Conservation (phyloP, 345 rosid genomes). For the Zanthoxylum bungeanum region DNA sequence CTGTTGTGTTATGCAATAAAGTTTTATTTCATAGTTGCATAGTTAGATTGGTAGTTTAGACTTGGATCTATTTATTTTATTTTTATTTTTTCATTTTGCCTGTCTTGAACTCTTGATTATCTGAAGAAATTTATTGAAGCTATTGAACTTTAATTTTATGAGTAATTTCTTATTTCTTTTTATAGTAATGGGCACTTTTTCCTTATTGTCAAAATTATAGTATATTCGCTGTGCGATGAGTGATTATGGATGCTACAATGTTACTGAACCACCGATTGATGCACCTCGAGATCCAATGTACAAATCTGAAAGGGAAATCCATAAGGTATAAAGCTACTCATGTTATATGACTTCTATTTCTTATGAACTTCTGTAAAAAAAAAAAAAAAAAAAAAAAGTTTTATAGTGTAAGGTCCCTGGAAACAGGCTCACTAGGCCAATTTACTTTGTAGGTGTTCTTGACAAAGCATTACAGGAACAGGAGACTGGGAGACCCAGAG, state of each 20-base stretch:
- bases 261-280: constrained; percentile 89
- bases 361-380: background rate
- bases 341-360: background rate
- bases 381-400: too few species aligned
- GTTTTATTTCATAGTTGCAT: background rate
- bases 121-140: background rate
- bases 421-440: background rate
- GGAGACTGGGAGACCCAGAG: constrained; percentile 75
- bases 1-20: background rate
- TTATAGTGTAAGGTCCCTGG: background rate
- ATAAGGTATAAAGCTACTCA: constrained; percentile 49
- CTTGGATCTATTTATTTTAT: too few species aligned
- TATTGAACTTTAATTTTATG: background rate
- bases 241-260: constrained; percentile 81
- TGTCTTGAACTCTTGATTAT: background rate
- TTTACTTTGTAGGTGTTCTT: constrained; percentile 63
- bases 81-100: background rate
- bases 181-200: background rate
- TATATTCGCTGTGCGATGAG: constrained; percentile 83
- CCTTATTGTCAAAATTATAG: constrained; percentile 35
- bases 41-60: background rate
- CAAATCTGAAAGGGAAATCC: constrained; percentile 70
- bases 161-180: background rate
- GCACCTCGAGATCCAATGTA: constrained; percentile 88
- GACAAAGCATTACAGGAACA: constrained; percentile 78